Evolutionary conservation across 495 filamentous ascomycete genomes (phyloP), one percentile per base, ranked within the genome.

Genomic region (Neurospora tetrasperma): DNA sequence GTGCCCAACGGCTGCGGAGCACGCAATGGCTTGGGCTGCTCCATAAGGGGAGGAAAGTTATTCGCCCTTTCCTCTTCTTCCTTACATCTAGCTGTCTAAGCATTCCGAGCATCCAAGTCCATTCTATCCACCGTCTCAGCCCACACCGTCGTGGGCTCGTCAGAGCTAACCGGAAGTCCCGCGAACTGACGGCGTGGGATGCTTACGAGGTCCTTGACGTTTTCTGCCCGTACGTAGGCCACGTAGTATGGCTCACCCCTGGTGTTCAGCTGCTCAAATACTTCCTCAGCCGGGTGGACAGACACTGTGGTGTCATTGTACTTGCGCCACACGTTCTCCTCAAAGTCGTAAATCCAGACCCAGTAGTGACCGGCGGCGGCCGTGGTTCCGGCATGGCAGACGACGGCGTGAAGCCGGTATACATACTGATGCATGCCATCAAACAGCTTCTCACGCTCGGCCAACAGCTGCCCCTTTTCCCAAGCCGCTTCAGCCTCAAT

Each of bases 321-420:
- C 77, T 92, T 93, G 69, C 93, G 91, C 94, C 96, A 99, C 66
- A 94, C 82, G 20, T 90, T 84, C 43, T 87, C 85, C 71, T 89
- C 85, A 79, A 96, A 97, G 80, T 98, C 96, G 78, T 89, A 91
- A 76, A 99, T 97, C 86, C 94, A 98, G 73, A 98, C 94, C 89
- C 93, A 99, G 83, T 98, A 99, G 80, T 99, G 96, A 2, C 96
- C 96, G 69, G 91, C 92, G 2, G 78, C 75, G 8, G 81, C 74
- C 16, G 77, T 83, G 23, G 80, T 75, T 62, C 91, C 96, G 5
- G 90, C 88, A 78, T 99, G 96, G 70, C 97, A 93, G 80, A 98
- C 95, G 27, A 98, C 91, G 0, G 96, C 92, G 72, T 96, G 93
- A 14, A 99, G 88, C n/a, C 87, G 89, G 80, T 98, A 99, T 3